phyloP scores from a whole-genome alignment of 257 asterid genomes.

The Craterostigma plantagineum region DNA sequence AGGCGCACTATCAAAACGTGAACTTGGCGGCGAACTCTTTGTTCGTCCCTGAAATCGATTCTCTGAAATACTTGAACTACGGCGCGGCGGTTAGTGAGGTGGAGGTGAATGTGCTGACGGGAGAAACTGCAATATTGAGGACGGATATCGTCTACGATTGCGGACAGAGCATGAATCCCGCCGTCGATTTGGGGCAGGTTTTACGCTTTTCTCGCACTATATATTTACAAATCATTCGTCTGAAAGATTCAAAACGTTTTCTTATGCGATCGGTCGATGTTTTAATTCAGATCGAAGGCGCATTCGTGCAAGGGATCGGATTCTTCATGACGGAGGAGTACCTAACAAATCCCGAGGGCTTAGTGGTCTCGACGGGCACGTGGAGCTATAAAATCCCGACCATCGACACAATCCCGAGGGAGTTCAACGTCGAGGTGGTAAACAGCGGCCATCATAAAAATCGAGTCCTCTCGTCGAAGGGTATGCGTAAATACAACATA shows the following conservation, averaged over 20 bases:
- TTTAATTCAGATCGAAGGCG: constrained; percentile 54
- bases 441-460: constrained; percentile 40
- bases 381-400: constrained; percentile 72
- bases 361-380: constrained; percentile 32
- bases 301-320: constrained; percentile 65
- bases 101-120: constrained; percentile 41
- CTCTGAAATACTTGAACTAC: no score
- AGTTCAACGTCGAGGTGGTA: constrained; percentile 36
- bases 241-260: no score
- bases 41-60: constrained; percentile 22
- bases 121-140: constrained; percentile 35
- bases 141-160: constrained; percentile 57
- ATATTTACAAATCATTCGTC: no score
- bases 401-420: constrained; percentile 44
- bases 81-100: constrained; percentile 18
- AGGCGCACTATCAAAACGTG: constrained; percentile 33
- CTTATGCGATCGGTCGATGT: neutral
- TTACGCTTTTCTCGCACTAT: neutral
- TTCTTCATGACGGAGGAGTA: constrained; percentile 67
- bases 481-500: constrained; percentile 9
- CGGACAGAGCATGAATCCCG: constrained; percentile 76
- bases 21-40: constrained; percentile 34
- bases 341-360: constrained; percentile 31
- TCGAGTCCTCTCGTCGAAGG: constrained; percentile 67
- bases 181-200: constrained; percentile 76